Evolutionary conservation across 2,329 filamentous ascomycete species (phyloP), one percentile per base, ranked within the genome.

Genomic region (Fusarium newnesense): DNA sequence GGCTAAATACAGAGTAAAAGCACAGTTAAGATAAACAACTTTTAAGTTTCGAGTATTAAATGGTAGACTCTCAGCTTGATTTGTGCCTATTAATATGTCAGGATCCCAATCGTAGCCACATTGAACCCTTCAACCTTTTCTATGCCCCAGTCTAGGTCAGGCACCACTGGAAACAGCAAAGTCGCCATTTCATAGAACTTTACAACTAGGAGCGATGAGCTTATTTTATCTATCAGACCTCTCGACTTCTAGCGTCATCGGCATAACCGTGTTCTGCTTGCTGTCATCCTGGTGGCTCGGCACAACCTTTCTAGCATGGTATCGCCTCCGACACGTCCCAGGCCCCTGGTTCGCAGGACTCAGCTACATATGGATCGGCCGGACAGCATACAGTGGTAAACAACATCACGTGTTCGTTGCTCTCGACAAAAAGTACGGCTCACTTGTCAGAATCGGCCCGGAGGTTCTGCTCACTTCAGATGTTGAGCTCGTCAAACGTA

Each of bases 301-400:
- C 4, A 32, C 32, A 9, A 18, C 39, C 2, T 11, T 54, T 7
- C 5, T 53, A 13, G 4, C 46, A 21, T 64, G 60, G 59, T 43
- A 53, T 9, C 62, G 62, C 8, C 44, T 64, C 7, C 39, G n/a
- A 2, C 59, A 64, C n/a, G 30, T 64, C 8, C 62, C 62, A 19
- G 62, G 62, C 1, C 62, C 59, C 12, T 64, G 46, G 44, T 8
- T 34, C 11, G 46, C 62, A 12, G 26, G 59, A 5, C 50, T 64
- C 11, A 64, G 39, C 46, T 64, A 64, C 59, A 32, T 64, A 10
- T 64, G 59, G 62, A 47, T 16, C 28, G 59, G 46, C 7, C 39
- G 46, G 46, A 19, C 30, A 2, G 46, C 39, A 4, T 64, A 54
- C 44, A 64, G 18, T 2, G 59, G 62, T 6, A 21, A 40, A 28